Base-by-base conservation (phyloP, 225 moss, liverwort and hornwort genomes). In the Lunularia cruciata region DNA sequence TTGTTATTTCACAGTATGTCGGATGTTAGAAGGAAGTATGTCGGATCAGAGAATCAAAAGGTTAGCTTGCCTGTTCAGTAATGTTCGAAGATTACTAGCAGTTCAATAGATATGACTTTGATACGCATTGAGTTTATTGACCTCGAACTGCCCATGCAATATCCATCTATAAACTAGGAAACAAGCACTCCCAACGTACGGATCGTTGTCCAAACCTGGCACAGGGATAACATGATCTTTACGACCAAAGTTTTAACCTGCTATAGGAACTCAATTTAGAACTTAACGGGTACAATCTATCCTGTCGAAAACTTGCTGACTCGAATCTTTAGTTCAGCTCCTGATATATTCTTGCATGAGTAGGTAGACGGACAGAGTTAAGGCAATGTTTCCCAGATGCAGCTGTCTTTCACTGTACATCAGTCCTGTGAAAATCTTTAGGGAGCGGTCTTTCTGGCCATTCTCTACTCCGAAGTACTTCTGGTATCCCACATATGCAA, bases 221-320 rank as follows among this genome's bases (percentile, higher is more conserved):
- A 54, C 26, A 8, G 0, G 54, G 54, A 28, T 27, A 28, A 28
- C 27, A 28, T 54, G 54, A 54, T 25, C 26, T 25, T 54, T 28
- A 25, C 25, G 12, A 25, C 26, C 54, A 26, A 54, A 7, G 28
- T 11, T 54, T 54, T 28, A 54, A 28, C 11, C 6, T 54, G 26
- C 52, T 5, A 26, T 11, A 26, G 54, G 54, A n/a, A n/a, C n/a
- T n/a, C n/a, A n/a, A 54, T 27, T 26, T 54, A 54, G 54, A 26
- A 54, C 54, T 54, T 54, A 13, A 54, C 54, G 28, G 54, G 26
- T 54, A 54, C 54, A 3, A 54, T n/a, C n/a, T n/a, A n/a, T n/a
- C n/a, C n/a, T n/a, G n/a, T n/a, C n/a, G n/a, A n/a, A n/a, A n/a
- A n/a, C n/a, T n/a, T n/a, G n/a, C n/a, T n/a, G n/a, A n/a, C n/a